Base-by-base conservation (phyloP, 2,329 filamentous ascomycete species). In the Ceratocystis colombiana region DNA sequence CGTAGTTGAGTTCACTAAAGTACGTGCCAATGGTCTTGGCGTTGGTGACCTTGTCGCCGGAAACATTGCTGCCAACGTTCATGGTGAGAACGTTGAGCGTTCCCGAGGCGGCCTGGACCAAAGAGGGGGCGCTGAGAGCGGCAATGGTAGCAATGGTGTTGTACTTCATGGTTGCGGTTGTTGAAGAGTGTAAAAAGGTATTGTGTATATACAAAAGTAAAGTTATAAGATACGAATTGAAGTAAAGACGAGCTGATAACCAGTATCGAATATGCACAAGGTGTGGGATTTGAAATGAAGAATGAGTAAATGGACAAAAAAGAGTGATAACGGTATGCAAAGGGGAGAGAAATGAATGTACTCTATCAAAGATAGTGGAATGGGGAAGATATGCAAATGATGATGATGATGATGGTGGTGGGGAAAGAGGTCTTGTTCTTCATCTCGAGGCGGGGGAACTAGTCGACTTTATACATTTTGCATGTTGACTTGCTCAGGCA, bases 41-140 rank as follows among this genome's bases (percentile, higher is more conserved):
- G 73, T 87, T 87, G 7, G 76, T 77, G 0, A 76, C 75, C 74
- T 87, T 87, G 73, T 86, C 81, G 25, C 85, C 84, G 1, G 82
- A 79, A 1, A 86, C 80, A 3, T 80, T 83, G 71, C 84, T 83
- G 17, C 83, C 84, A 37, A 86, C 82, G 70, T 86, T 86, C 75
- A 82, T 81, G 28, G 80, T 76, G 30, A 85, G 73, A 64, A 82
- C 72, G 66, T 77, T 79, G 72, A 86, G 80, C 17, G 76, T 73
- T 45, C 76, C 75, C 37, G 67, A 68, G 22, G 55, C 66, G 41
- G 66, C 66, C 7, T 53, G 45, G 59, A 68, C 66, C 28, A 66
- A 15, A 37, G 66, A 50, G n/a, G 66, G 66, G 25, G 66, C 62
- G 33, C 45, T 64, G 15, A 67, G 48, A 33, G 66, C 66, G 25